These are phyloP conservation scores for Russula virescens DNA, from an alignment of 768 basidiomycete species.

Conservation along the genomic window DNA sequence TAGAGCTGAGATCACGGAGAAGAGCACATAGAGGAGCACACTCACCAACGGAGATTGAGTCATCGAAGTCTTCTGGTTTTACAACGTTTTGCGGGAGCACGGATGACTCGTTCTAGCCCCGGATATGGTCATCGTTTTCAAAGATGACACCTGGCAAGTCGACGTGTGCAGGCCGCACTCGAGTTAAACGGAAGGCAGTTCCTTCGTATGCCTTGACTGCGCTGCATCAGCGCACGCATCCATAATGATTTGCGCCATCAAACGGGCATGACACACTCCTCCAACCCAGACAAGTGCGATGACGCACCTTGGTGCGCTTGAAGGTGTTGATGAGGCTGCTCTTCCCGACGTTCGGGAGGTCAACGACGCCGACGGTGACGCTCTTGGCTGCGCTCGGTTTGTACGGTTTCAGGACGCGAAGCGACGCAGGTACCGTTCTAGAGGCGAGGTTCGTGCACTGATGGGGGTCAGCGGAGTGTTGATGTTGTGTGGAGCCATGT, in stretches of 20 bases:
- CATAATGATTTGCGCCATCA: background rate
- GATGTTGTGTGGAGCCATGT: constrained; percentile 86
- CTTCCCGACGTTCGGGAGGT: constrained; percentile 97
- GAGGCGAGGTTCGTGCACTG: constrained; percentile 80
- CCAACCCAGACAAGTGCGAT: background rate
- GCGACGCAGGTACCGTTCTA: constrained; percentile 64
- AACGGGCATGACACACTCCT: background rate
- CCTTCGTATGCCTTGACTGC: constrained; percentile 90
- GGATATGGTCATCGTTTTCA: constrained; percentile 61
- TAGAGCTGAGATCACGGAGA: background rate
- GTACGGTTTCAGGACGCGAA: constrained; percentile 80
- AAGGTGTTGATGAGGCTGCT: constrained; percentile 91
- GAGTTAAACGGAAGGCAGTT: constrained; percentile 83
- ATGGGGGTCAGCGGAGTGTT: constrained; percentile 72
- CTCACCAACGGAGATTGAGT: constrained; percentile 85
- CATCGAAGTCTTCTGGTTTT: constrained; percentile 85
- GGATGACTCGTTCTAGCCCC: constrained; percentile 42
- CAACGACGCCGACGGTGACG: constrained; percentile 85
- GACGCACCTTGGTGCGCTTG: constrained; percentile 66
- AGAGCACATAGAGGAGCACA: background rate
- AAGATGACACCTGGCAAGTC: constrained; percentile 99
- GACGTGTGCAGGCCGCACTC: constrained; percentile 90
- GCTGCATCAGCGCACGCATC: constrained; percentile 92
- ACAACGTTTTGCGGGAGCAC: constrained; percentile 83
- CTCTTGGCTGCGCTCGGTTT: constrained; percentile 59